phyloP scores from a whole-genome alignment of 495 filamentous ascomycete species.

The Poronia punctata region DNA sequence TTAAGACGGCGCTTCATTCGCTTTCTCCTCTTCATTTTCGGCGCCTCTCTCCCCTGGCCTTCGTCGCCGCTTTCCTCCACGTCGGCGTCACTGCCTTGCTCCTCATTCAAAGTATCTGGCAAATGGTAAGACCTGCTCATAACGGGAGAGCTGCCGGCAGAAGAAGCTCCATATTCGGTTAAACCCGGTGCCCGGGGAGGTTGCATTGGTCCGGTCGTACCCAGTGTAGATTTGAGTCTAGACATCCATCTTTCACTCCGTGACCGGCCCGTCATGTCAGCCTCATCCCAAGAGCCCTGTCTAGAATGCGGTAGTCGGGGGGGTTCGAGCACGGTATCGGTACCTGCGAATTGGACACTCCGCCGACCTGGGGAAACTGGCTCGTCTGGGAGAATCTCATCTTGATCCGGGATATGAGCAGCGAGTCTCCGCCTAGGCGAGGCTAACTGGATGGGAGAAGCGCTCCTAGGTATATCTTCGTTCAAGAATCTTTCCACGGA shows the following conservation, averaged over 20 bases:
- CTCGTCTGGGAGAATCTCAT: constrained; percentile 11
- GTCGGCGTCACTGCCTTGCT: constrained; percentile 63
- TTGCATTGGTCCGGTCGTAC: constrained; percentile 32
- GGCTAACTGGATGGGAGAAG: constrained; percentile 12
- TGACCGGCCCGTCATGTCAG: constrained; percentile 49
- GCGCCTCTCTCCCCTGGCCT: constrained; percentile 35
- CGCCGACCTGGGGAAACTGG: constrained; percentile 37
- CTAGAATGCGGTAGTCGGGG: constrained; percentile 39
- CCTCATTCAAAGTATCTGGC: constrained; percentile 50
- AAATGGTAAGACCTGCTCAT: constrained; percentile 33
- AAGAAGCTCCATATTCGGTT: constrained; percentile 27
- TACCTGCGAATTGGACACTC: constrained; percentile 59
- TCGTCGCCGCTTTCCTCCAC: constrained; percentile 65
- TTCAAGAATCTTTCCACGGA: constrained; percentile 16
- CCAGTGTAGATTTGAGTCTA: constrained; percentile 56
- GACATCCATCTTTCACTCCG: constrained; percentile 58
- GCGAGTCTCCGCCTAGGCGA: constrained; percentile 10
- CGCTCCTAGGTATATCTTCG: constrained; percentile 7
- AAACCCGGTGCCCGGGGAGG: constrained; percentile 35
- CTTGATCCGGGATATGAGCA: constrained; percentile 9
- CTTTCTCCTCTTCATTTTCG: constrained; percentile 46
- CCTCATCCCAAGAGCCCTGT: constrained; percentile 50
- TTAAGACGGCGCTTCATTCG: constrained; percentile 45
- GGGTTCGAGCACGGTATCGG: constrained; percentile 37
- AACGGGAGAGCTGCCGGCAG: constrained; percentile 37